These are phyloP conservation scores for Stephania cephalantha DNA, from an alignment of 164 flowering plant species.

Conservation along the genomic window DNA sequence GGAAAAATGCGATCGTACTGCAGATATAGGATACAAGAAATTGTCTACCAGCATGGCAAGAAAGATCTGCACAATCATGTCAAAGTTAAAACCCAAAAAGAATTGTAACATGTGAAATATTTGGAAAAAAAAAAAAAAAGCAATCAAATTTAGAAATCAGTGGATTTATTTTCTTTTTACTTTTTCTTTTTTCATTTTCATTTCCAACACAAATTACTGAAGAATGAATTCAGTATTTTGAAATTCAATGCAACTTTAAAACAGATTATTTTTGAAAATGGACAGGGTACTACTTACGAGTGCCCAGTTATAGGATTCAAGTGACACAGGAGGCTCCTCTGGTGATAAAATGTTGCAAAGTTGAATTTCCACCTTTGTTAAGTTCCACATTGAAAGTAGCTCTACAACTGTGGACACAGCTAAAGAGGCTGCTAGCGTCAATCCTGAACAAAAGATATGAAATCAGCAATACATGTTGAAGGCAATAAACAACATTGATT, in stretches of 20 bases:
- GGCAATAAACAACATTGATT: neutral
- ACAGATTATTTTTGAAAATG: neutral
- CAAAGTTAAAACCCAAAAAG: neutral
- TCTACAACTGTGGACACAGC: slow-evolving; percentile 57
- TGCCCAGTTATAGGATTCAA: slow-evolving; percentile 80
- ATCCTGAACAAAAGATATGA: slow-evolving; percentile 40
- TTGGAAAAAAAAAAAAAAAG: neutral
- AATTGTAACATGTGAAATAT: neutral
- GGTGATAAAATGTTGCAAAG: slow-evolving; percentile 93
- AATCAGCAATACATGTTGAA: neutral
- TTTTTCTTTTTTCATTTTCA: neutral
- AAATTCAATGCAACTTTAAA: neutral
- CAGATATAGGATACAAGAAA: slow-evolving; percentile 80
- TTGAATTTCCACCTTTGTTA: slow-evolving; percentile 85
- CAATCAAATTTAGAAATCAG: neutral
- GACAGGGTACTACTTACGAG: slow-evolving; percentile 62
- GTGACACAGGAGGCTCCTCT: slow-evolving; percentile 80
- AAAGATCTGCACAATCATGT: slow-evolving; percentile 56
- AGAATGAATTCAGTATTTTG: neutral
- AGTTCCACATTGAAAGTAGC: slow-evolving; percentile 94
- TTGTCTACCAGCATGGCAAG: slow-evolving; percentile 90
- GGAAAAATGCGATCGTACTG: slow-evolving; percentile 78
- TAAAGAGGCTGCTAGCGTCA: slow-evolving; percentile 48
- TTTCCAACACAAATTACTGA: neutral
- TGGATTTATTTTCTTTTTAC: neutral